A percentile compares a stretch with the other conserved stretches of the same genome.
Evolutionary conservation across 2,329 filamentous ascomycete species (phyloP).

Genomic region (Xylariaceae sp.): DNA sequence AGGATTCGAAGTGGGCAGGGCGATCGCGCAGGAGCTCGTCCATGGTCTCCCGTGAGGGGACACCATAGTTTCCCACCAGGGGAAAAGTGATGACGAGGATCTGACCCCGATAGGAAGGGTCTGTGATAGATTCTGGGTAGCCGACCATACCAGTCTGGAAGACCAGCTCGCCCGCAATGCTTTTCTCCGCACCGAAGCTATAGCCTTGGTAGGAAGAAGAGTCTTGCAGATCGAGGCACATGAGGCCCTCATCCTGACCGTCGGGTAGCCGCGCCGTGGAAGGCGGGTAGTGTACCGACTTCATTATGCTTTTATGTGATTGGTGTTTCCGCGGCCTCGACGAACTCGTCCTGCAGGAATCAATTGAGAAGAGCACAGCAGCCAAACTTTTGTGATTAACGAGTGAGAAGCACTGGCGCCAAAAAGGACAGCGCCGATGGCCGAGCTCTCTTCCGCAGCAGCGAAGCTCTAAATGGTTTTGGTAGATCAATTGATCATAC

Average conservation of each 20-base stretch:
- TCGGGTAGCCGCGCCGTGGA: constrained; percentile 58
- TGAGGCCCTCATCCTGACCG: constrained; percentile 54
- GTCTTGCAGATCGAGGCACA: constrained; percentile 91
- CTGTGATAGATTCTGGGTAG: constrained; percentile 89
- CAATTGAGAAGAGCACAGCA: not conserved
- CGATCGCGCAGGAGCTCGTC: constrained; percentile 82
- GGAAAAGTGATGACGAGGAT: constrained; percentile 97
- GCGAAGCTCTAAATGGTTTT: constrained; percentile 16
- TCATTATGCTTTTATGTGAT: constrained; percentile 32
- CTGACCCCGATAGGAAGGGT: constrained; percentile 85
- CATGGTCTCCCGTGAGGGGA: constrained; percentile 79
- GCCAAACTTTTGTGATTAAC: not conserved
- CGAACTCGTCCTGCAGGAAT: not conserved
- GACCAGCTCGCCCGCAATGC: constrained; percentile 92
- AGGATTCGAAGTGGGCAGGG: constrained; percentile 89
- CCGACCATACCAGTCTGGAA: constrained; percentile 99
- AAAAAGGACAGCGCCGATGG: constrained; percentile 7
- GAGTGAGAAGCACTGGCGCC: not conserved
- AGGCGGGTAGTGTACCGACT: constrained; percentile 44
- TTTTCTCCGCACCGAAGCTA: constrained; percentile 95
- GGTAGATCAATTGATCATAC: constrained; percentile 16
- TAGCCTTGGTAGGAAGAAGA: constrained; percentile 87
- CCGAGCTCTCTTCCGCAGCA: constrained; percentile 23
- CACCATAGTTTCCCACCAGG: constrained; percentile 94
- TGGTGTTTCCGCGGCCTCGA: not conserved